phyloP scores from a whole-genome alignment of 73 alveolate genomes.

The Paramecium bursaria region DNA sequence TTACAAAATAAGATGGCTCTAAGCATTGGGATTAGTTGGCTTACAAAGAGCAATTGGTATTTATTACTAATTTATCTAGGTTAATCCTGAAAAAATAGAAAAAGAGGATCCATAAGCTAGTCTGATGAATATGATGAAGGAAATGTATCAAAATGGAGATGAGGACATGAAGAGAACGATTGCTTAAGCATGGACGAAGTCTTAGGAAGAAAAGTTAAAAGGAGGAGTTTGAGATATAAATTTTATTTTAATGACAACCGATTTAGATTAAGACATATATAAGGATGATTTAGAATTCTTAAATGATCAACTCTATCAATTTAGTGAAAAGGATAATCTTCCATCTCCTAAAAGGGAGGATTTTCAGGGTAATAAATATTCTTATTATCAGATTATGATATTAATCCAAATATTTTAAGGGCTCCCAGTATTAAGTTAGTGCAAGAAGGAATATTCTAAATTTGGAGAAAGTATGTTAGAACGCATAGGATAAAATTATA shows the following conservation, averaged over 20 bases:
- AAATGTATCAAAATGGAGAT: slow-evolving; percentile 19
- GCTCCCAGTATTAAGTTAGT: slow-evolving; percentile 52
- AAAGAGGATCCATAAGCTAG: background rate
- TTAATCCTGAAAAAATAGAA: too few relatives aligned
- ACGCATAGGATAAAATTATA: slow-evolving; percentile 4
- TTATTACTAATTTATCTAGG: too few relatives aligned
- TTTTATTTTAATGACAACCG: background rate
- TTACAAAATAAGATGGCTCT: background rate
- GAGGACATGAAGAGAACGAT: slow-evolving; percentile 32
- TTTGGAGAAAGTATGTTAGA: slow-evolving; percentile 30
- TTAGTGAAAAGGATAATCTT: slow-evolving; percentile 50
- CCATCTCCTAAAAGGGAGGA: slow-evolving; percentile 50
- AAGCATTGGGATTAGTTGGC: too few relatives aligned
- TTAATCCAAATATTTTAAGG: slow-evolving; percentile 39
- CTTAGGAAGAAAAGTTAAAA: slow-evolving; percentile 12
- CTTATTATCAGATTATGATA: slow-evolving; percentile 22
- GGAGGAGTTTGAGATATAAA: background rate
- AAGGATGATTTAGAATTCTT: slow-evolving; percentile 39
- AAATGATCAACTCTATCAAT: slow-evolving; percentile 23
- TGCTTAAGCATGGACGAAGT: background rate
- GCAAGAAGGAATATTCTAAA: slow-evolving; percentile 31
- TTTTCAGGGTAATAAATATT: background rate
- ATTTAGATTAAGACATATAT: slow-evolving; percentile 48
- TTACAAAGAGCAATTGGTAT: too few relatives aligned
- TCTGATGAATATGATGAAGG: slow-evolving; percentile 4